A percentile compares a stretch with the other conserved stretches of the same genome.
These are phyloP conservation scores for Colletotrichum destructivum DNA, from an alignment of 2,329 filamentous ascomycete species.

Conservation along the genomic window DNA sequence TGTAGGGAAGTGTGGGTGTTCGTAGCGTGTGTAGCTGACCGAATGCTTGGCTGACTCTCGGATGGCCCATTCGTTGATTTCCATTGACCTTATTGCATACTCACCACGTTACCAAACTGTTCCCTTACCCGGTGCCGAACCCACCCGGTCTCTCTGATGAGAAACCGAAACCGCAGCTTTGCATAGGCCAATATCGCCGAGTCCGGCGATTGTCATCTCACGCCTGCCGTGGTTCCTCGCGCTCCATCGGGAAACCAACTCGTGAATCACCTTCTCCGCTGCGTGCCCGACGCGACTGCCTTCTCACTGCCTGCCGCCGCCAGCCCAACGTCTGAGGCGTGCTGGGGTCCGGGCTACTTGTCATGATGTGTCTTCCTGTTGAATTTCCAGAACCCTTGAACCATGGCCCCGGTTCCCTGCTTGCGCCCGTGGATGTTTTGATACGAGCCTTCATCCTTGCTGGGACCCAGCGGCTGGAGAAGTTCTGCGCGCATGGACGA, in stretches of 20 bases:
- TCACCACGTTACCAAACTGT: neutral
- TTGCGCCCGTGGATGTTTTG: slow-evolving; percentile 1
- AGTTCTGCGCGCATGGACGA: neutral
- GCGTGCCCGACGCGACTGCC: neutral
- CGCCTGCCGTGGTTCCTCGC: neutral
- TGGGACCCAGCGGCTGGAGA: neutral
- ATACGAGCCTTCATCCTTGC: slow-evolving; percentile 13
- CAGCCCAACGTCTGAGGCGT: slow-evolving; percentile 3
- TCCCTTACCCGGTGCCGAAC: neutral
- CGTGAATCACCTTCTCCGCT: slow-evolving; percentile 7
- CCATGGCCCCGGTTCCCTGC: slow-evolving; percentile 21
- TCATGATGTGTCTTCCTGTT: slow-evolving; percentile 24
- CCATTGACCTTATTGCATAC: neutral
- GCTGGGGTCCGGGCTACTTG: slow-evolving; percentile 22
- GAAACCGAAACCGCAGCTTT: neutral
- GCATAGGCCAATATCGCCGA: slow-evolving; percentile 11
- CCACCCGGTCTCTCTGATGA: neutral
- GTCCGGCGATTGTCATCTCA: neutral
- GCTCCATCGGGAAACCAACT: slow-evolving; percentile 2
- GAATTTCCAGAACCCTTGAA: slow-evolving; percentile 21
- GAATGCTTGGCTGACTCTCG: too few species aligned
- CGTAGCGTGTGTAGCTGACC: too few species aligned
- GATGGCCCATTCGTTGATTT: too few species aligned
- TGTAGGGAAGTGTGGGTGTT: too few species aligned
- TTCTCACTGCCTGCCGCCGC: slow-evolving; percentile 23